Evolutionary conservation across 2,329 filamentous ascomycete species (phyloP), one percentile per base, ranked within the genome.

Genomic region (Fusarium nelsonii): DNA sequence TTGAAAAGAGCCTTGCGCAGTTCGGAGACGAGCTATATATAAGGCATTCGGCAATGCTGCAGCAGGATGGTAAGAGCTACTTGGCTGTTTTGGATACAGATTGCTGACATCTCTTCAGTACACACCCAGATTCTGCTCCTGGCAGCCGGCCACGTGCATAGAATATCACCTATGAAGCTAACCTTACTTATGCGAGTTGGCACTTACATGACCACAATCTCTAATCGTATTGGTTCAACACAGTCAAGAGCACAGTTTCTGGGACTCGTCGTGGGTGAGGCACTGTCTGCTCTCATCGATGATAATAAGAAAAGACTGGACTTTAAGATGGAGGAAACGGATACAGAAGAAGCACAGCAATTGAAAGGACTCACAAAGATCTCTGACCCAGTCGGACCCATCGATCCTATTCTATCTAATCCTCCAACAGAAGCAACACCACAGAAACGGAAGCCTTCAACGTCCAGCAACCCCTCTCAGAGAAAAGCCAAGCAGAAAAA

Each of bases 11-110:
- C 49, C 81, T 97, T 49, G 83, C 83, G 39, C 87, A 91, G 49
- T 97, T 98, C 77, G 92, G 93, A 1, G 94, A 97, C 73, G 88
- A 91, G 50, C 82, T 98, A 12, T 97, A 94, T 74, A 93, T 98
- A 71, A 92, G 89, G 60, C 94, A 98, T 78, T 88, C 91, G 1
- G 90, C 94, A 7, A 87, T 92, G n/a, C 76, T 96, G 39, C 92
- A 94, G 74, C 96, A 99, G 84, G 93, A 98, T 85, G 91, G 93
- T 92, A 80, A 39, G n/a, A 14, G 16, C 6, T 11, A 3, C 15
- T 4, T 6, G 15, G 23, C 0, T 6, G n/a, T 32, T 9, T 33
- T n/a, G 15, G 6, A 8, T 14, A 48, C 8, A n/a, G 23, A 18
- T 30, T 58, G 46, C 77, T 78, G 58, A 79, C 66, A 2, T n/a